Evolutionary conservation across 257 asterid genomes (phyloP).

Genomic region (Eustoma russellianum): DNA sequence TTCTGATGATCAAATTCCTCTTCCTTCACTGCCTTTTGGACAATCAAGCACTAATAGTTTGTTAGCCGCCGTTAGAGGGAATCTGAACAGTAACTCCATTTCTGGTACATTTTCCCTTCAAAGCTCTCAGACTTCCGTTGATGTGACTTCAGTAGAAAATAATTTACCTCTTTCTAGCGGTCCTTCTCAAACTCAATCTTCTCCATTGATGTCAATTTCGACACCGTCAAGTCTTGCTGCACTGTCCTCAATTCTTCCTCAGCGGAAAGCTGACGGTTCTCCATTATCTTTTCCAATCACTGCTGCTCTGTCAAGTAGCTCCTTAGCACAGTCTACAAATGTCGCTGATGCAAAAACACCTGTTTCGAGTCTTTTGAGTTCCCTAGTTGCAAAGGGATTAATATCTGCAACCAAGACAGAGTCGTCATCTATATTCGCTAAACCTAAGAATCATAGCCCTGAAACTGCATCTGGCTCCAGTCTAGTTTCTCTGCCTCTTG

Average conservation of each 20-base stretch:
- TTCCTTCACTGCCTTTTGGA: slow-evolving; percentile 34
- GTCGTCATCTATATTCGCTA: slow-evolving; percentile 23
- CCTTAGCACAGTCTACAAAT: slow-evolving; percentile 27
- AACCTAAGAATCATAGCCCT: slow-evolving; percentile 28
- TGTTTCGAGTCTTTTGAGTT: slow-evolving; percentile 67
- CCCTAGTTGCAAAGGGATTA: slow-evolving; percentile 73
- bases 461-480: slow-evolving; percentile 25
- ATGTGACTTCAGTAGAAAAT: slow-evolving; percentile 18
- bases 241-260: slow-evolving; percentile 18
- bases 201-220: slow-evolving; percentile 12
- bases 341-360: slow-evolving; percentile 47
- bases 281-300: slow-evolving; percentile 20
- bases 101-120: slow-evolving; percentile 23
- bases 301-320: slow-evolving; percentile 21
- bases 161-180: slow-evolving; percentile 24
- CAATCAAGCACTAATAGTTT: slow-evolving; percentile 42
- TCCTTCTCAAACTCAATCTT: slow-evolving; percentile 12
- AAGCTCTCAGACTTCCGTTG: slow-evolving; percentile 23
- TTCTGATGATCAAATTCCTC: slow-evolving; percentile 37
- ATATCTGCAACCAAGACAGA: slow-evolving; percentile 54
- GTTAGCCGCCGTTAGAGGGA: slow-evolving; percentile 54
- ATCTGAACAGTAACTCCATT: slow-evolving; percentile 21
- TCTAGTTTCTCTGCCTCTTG: slow-evolving; percentile 31
- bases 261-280: slow-evolving; percentile 27
- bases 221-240: slow-evolving; percentile 18